These are phyloP conservation scores for Mycena belliarum DNA, from an alignment of 768 basidiomycete genomes.

Conservation along the genomic window DNA sequence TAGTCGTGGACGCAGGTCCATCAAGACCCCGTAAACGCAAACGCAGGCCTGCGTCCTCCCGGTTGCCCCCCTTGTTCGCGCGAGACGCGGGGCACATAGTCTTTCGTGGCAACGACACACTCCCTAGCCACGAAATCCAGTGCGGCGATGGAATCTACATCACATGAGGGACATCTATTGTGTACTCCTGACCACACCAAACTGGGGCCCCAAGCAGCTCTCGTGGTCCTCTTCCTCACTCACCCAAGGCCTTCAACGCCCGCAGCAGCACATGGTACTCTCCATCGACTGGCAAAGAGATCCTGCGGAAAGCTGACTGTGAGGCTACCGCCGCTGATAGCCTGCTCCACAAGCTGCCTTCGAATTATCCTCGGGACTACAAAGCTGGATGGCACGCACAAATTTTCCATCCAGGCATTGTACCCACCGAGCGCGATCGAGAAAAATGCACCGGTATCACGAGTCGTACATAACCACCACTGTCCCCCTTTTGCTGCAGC, in stretches of 20 bases:
- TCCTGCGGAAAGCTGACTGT: slow-evolving; percentile 36
- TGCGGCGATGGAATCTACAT: slow-evolving; percentile 31
- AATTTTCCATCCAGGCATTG: slow-evolving; percentile 37
- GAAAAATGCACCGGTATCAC: slow-evolving; percentile 18
- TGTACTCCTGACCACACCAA: slow-evolving; percentile 13
- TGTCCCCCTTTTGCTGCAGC: slow-evolving; percentile 36
- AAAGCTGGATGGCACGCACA: slow-evolving; percentile 7
- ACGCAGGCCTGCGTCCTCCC: slow-evolving; percentile 29
- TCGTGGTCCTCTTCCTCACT: slow-evolving; percentile 24
- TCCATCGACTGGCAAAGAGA: too few species aligned
- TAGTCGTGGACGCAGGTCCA: background rate
- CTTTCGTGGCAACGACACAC: slow-evolving; percentile 60
- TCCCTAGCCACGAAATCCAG: slow-evolving; percentile 26
- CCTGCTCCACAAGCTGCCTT: slow-evolving; percentile 33
- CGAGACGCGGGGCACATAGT: slow-evolving; percentile 60
- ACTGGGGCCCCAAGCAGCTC: slow-evolving; percentile 26
- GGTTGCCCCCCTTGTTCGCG: slow-evolving; percentile 61
- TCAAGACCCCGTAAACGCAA: background rate
- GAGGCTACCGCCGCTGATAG: slow-evolving; percentile 28
- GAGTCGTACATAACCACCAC: slow-evolving; percentile 36
- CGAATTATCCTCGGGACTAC: background rate
- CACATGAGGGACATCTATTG: slow-evolving; percentile 18
- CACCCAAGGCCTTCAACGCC: slow-evolving; percentile 17
- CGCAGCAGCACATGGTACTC: slow-evolving; percentile 20
- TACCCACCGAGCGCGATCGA: slow-evolving; percentile 28